A percentile compares a stretch with the other conserved stretches of the same genome.
phyloP scores from a whole-genome alignment of 441 rosid genomes.

The Daphne laureola region DNA sequence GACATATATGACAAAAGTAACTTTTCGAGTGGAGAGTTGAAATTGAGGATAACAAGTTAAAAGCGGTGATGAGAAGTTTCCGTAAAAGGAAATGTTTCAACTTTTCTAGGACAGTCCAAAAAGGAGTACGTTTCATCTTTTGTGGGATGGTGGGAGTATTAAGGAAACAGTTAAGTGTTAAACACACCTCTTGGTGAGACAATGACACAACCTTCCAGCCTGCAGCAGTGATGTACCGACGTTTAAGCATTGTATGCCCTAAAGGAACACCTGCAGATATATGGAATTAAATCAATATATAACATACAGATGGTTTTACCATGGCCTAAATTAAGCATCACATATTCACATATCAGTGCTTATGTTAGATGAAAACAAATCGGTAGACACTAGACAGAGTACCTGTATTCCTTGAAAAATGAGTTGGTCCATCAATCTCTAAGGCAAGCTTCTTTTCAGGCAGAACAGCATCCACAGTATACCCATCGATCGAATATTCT shows the following conservation, averaged over 20 bases:
- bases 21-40: no score
- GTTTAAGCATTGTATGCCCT: slow-evolving; percentile 82
- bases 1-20: no score
- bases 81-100: no score
- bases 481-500: slow-evolving; percentile 66
- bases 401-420: slow-evolving; percentile 90
- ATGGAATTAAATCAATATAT: slow-evolving; percentile 5
- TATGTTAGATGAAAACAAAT: slow-evolving; percentile 9
- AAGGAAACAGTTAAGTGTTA: not conserved
- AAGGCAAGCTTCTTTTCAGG: slow-evolving; percentile 77
- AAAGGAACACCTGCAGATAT: slow-evolving; percentile 55
- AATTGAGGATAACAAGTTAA: no score
- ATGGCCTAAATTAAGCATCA: slow-evolving; percentile 11
- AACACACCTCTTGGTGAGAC: slow-evolving; percentile 70
- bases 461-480: slow-evolving; percentile 74
- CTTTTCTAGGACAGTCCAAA: no score
- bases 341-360: slow-evolving; percentile 1
- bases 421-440: slow-evolving; percentile 94
- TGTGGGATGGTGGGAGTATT: no score
- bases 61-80: no score
- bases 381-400: not conserved
- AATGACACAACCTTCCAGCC: slow-evolving; percentile 85
- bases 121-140: no score
- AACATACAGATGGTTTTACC: not conserved
- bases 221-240: slow-evolving; percentile 69